phyloP scores from a whole-genome alignment of 2,329 filamentous ascomycete genomes.

The Phialophora expanda region DNA sequence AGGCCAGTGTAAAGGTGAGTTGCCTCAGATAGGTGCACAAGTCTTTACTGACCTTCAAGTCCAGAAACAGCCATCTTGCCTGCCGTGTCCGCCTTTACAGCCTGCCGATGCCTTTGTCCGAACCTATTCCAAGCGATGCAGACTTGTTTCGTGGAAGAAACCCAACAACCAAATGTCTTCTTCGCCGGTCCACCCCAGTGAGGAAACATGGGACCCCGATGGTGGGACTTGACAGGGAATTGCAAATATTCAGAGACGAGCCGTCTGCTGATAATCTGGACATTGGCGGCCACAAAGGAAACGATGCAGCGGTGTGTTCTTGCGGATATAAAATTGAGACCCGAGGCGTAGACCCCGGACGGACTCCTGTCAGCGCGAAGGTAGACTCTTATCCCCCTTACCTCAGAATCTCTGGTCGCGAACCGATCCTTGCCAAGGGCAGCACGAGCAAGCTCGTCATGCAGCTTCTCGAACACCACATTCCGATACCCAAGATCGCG shows the following conservation, averaged over 20 bases:
- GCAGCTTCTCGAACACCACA: slow-evolving; percentile 11
- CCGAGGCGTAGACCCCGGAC: not conserved
- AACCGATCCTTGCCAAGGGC: slow-evolving; percentile 22
- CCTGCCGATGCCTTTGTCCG: not conserved
- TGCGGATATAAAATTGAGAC: slow-evolving; percentile 5
- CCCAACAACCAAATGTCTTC: not conserved
- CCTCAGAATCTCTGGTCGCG: not conserved
- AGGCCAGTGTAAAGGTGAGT: not conserved
- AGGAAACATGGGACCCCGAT: not conserved
- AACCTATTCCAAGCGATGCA: not conserved
- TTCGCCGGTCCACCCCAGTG: not conserved
- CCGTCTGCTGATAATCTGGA: slow-evolving; percentile 7
- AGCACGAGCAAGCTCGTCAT: slow-evolving; percentile 27
- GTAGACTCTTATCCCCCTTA: slow-evolving; percentile 23
- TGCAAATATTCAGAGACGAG: not conserved
- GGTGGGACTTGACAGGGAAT: not conserved
- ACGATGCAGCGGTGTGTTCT: not conserved
- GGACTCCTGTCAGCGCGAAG: not conserved
- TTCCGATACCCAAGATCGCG: slow-evolving; percentile 9
- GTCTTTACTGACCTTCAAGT: not conserved
- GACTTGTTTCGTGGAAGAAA: not conserved
- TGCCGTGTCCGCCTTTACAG: not conserved
- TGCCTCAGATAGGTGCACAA: not conserved
- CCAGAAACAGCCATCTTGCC: not conserved
- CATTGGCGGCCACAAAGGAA: slow-evolving; percentile 1